Evolutionary conservation across 805 yeast genomes (phyloP).

Genomic region (Cyberlindnera misumaiensis): DNA sequence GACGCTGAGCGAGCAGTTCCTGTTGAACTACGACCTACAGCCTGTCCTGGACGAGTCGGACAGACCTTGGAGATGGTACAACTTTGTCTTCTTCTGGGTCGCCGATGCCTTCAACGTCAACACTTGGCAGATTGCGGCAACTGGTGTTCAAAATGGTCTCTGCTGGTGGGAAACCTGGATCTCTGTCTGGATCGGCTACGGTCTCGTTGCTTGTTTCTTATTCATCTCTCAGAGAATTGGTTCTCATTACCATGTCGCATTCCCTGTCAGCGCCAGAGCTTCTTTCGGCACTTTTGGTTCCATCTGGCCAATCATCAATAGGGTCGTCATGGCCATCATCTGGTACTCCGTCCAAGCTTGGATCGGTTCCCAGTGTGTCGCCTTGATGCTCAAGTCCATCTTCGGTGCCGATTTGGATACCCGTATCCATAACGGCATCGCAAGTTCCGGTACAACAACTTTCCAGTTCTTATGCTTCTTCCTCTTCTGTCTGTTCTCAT

Average conservation of each 20-base stretch:
- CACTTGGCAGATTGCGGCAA: constrained; percentile 88
- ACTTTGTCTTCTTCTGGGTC: constrained; percentile 76
- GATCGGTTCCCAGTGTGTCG: constrained; percentile 80
- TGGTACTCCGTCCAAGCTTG: constrained; percentile 89
- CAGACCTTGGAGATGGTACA: constrained; percentile 80
- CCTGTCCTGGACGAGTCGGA: constrained; percentile 65
- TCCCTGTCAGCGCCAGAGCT: constrained; percentile 77
- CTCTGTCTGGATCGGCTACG: constrained; percentile 82
- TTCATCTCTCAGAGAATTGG: constrained; percentile 71
- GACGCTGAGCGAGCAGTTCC: constrained; percentile 54
- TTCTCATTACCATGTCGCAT: constrained; percentile 71
- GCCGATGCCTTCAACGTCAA: constrained; percentile 88
- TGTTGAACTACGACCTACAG: constrained; percentile 67
- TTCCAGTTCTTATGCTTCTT: constrained; percentile 71
- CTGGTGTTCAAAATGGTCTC: constrained; percentile 72
- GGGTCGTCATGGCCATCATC: constrained; percentile 81
- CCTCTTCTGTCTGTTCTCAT: constrained; percentile 71
- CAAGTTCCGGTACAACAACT: constrained; percentile 57
- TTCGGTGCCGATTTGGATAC: constrained; percentile 60
- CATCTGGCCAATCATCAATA: constrained; percentile 80
- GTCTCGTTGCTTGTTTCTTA: constrained; percentile 63
- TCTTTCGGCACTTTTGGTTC: constrained; percentile 89
- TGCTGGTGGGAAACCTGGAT: constrained; percentile 92
- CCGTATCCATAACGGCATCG: constrained; percentile 57
- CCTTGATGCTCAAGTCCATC: constrained; percentile 67